A percentile compares a stretch with the other conserved stretches of the same genome.
phyloP scores from a whole-genome alignment of 306 rosid genomes.

The Ochetophila trinervis region DNA sequence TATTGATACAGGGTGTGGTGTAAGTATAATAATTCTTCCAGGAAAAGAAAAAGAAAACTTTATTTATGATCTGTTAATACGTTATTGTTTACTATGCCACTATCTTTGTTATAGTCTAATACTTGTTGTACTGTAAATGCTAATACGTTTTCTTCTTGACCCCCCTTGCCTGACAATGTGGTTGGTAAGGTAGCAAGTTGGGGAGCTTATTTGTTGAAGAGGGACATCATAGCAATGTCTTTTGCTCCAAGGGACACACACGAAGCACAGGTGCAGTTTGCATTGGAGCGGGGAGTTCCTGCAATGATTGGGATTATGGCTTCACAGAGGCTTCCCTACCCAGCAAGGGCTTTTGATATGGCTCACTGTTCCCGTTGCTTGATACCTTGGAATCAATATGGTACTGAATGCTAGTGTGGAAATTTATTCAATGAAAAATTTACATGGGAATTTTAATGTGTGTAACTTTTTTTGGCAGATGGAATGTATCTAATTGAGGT shows the following conservation, averaged over 20 bases:
- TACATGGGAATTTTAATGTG: neutral
- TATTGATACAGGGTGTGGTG: constrained; percentile 98
- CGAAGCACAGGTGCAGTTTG: constrained; percentile 94
- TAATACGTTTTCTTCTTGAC: constrained; percentile 14
- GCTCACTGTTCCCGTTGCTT: constrained; percentile 98
- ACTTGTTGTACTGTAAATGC: neutral
- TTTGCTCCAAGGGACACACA: constrained; percentile 98
- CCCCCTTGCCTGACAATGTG: neutral
- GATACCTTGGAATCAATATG: constrained; percentile 66
- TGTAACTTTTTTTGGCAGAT: constrained; percentile 37
- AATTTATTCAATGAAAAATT: neutral
- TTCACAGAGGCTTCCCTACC: constrained; percentile 84
- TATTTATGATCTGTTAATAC: no score
- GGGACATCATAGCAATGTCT: constrained; percentile 82
- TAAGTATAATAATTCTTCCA: constrained; percentile 37
- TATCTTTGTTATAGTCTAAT: neutral
- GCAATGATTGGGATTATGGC: constrained; percentile 94
- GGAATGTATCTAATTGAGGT: constrained; percentile 87
- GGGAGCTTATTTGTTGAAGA: constrained; percentile 85
- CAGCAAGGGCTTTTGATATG: constrained; percentile 95
- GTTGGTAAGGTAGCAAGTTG: constrained; percentile 84
- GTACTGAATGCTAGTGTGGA: constrained; percentile 29
- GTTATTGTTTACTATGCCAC: neutral
- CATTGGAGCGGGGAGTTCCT: constrained; percentile 95
- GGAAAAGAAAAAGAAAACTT: no score